Conservation (phyloP, 352 stramenopile species). For the Elongisporangium undulatum region DNA sequence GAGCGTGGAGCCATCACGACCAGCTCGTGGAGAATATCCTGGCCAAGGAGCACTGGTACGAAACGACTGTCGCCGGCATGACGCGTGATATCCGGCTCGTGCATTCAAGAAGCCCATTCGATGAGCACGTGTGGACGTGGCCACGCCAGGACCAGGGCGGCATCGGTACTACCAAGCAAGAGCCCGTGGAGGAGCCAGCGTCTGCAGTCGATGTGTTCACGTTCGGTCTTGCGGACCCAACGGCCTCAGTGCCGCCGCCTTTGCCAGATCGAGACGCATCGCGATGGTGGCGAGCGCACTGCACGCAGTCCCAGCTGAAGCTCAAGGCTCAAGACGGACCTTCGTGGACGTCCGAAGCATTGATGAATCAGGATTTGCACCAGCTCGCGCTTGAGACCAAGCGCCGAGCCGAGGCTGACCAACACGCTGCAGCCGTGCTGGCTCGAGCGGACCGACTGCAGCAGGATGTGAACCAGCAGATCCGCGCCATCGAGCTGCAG, state of each 20-base stretch:
- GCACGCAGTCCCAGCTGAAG: constrained; percentile 35
- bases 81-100: constrained; percentile 42
- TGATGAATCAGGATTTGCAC: constrained; percentile 48
- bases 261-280: constrained; percentile 35
- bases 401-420: constrained; percentile 8
- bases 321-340: constrained; percentile 3
- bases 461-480: constrained; percentile 32
- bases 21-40: constrained; percentile 24
- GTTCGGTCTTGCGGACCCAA: constrained; percentile 24
- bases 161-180: constrained; percentile 5
- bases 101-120: constrained; percentile 32
- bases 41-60: constrained; percentile 38
- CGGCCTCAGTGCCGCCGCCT: constrained; percentile 1
- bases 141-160: constrained; percentile 9
- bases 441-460: constrained; percentile 10
- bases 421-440: constrained; percentile 17
- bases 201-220: constrained; percentile 25
- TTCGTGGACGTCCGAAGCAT: constrained; percentile 35
- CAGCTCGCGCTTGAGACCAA: constrained; percentile 21
- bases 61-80: constrained; percentile 41
- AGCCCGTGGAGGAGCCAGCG: not conserved
- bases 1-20: constrained; percentile 37
- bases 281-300: constrained; percentile 58
- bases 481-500: constrained; percentile 40
- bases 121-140: constrained; percentile 47